These are phyloP conservation scores for Selaginella tamariscina DNA, from an alignment of 75 land plant species.

Conservation along the genomic window DNA sequence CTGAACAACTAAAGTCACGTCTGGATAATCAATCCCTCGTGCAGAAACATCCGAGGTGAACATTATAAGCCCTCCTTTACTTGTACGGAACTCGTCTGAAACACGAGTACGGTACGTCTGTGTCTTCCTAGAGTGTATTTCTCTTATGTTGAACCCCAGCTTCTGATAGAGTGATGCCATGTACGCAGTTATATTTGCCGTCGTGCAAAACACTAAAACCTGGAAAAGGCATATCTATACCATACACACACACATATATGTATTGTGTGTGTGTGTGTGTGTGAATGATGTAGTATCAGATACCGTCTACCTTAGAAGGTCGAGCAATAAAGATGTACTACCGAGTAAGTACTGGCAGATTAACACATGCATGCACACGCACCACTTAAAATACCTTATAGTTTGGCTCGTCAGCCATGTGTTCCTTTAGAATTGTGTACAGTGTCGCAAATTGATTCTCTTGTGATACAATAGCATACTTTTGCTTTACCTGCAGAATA, in stretches of 20 bases:
- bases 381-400: no score
- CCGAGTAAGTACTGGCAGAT: not conserved
- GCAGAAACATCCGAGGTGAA: constrained; percentile 99
- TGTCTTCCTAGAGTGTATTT: constrained; percentile 91
- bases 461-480: constrained; percentile 53
- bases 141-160: constrained; percentile 79
- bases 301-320: not conserved
- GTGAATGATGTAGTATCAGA: not conserved
- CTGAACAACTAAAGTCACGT: constrained; percentile 97
- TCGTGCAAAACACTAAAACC: constrained; percentile 96
- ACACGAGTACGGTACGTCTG: constrained; percentile 72
- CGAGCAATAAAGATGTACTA: not conserved
- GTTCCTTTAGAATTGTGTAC: constrained; percentile 57
- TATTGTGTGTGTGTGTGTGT: not conserved
- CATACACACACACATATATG: not conserved
- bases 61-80: constrained; percentile 83
- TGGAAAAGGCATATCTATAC: constrained; percentile 23
- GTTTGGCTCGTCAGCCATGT: constrained; percentile 61
- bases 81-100: constrained; percentile 87
- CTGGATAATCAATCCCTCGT: constrained; percentile 98
- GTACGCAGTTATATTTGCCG: constrained; percentile 83
- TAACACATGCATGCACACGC: not conserved
- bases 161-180: constrained; percentile 57
- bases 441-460: constrained; percentile 61
- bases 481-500: constrained; percentile 46